A percentile compares a stretch with the other conserved stretches of the same genome.
These are phyloP conservation scores for Polytrichum commune DNA, from an alignment of 225 moss, liverwort and hornwort genomes.

Conservation along the genomic window DNA sequence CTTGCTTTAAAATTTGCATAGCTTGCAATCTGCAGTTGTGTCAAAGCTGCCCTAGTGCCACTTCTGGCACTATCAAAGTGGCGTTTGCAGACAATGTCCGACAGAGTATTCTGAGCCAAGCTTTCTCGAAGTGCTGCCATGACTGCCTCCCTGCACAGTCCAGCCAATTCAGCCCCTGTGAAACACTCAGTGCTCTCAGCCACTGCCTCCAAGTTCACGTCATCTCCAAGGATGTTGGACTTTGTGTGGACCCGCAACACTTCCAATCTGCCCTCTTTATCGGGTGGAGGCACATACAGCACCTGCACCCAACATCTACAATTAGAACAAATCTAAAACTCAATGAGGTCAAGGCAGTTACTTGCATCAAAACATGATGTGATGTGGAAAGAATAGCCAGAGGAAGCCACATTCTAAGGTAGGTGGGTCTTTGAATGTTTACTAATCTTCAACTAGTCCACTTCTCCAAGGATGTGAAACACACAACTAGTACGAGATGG, in stretches of 20 bases:
- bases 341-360: no score
- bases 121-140: constrained; percentile 83
- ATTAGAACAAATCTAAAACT: not conserved
- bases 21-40: constrained; percentile 47
- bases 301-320: constrained; percentile 37
- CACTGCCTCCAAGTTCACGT: constrained; percentile 57
- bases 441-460: no score
- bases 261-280: constrained; percentile 78
- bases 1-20: constrained; percentile 41
- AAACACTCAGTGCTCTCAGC: constrained; percentile 65
- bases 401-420: no score
- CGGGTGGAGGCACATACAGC: constrained; percentile 93
- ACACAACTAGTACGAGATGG: no score
- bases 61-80: constrained; percentile 61
- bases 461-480: no score
- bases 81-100: constrained; percentile 50
- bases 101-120: constrained; percentile 43
- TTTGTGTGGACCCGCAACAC: constrained; percentile 72
- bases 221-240: constrained; percentile 46
- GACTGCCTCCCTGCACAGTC: constrained; percentile 81
- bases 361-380: no score
- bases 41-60: constrained; percentile 45
- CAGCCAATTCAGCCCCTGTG: constrained; percentile 87
- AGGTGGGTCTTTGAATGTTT: no score
- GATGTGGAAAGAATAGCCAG: no score